Base-by-base conservation (phyloP, 768 basidiomycete genomes). In the Mycena alexandri region DNA sequence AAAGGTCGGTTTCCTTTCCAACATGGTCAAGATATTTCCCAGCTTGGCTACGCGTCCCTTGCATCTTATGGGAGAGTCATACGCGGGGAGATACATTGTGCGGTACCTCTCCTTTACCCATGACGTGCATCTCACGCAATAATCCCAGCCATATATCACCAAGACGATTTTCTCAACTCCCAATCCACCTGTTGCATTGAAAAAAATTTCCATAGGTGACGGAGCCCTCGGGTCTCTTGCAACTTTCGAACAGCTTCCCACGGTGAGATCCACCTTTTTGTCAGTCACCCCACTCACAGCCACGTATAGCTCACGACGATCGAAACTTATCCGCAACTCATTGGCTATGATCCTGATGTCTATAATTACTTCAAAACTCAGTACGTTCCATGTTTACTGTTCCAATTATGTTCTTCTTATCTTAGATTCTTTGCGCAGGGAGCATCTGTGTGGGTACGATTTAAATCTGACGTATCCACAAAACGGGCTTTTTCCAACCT, bases 251-350 rank as follows among this genome's bases (percentile, higher is more conserved):
- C 75, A 87, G 21, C 68, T 87, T 0, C 87, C 92, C 33, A 85
- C 88, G 16, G 88, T 91, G 41, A 46, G 53, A 44, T 21, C n/a
- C n/a, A n/a, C n/a, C n/a, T 22, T 13, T 33, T 2, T 29, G 16
- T 17, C 17, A 6, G 12, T 50, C 41, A 13, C 33, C 19, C 34
- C 29, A 6, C 21, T 51, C 22, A 47, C 57, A 34, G n/a, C n/a
- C 14, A 25, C 22, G 34, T 60, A 25, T 24, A 90, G 89, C 75
- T 88, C 29, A 83, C 77, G 53, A 81, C 89, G 36, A 77, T 93
- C 21, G 85, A 91, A 77, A 93, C 92, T 2, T 91, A 90, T 72
- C 92, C 92, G 2, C 91, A 93, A 73, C 77, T 93, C n/a, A 91
- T 93, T 58, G 87, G 85, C 41, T 93, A 92, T 69, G 88, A 93